These are phyloP conservation scores for Collybia mongolica DNA, from an alignment of 768 basidiomycete genomes.

Conservation along the genomic window DNA sequence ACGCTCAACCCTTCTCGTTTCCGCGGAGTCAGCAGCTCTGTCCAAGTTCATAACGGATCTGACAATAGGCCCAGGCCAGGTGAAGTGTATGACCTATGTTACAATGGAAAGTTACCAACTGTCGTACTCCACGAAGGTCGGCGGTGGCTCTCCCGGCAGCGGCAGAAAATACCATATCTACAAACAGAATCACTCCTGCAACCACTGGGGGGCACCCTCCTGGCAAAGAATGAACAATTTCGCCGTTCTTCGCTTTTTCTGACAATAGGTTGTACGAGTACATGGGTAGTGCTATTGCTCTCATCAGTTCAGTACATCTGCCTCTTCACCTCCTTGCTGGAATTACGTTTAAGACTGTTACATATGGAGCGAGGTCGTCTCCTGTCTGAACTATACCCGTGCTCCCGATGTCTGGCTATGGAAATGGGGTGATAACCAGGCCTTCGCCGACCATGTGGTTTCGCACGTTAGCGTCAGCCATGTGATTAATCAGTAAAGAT, in stretches of 20 bases:
- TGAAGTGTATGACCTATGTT: conserved; percentile 9
- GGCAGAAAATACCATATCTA: conserved; percentile 33
- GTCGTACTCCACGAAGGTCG: conserved; percentile 25
- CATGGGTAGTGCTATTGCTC: conserved; percentile 49
- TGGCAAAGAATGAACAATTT: conserved; percentile 17
- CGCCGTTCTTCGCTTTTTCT: neutral
- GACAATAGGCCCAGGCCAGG: conserved; percentile 38
- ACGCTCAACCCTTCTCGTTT: conserved; percentile 37
- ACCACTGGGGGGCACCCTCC: conserved; percentile 48
- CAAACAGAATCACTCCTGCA: conserved; percentile 32
- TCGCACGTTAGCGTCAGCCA: conserved; percentile 46
- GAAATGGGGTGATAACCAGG: conserved; percentile 52
- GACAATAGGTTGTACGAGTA: neutral
- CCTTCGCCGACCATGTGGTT: conserved; percentile 62
- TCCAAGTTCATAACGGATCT: conserved; percentile 47
- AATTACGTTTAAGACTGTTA: conserved; percentile 30
- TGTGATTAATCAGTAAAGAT: conserved; percentile 54
- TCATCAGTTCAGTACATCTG: conserved; percentile 57
- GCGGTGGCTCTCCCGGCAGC: conserved; percentile 38
- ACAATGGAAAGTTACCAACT: neutral
- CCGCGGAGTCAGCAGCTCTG: conserved; percentile 39
- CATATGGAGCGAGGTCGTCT: conserved; percentile 41
- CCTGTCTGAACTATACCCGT: conserved; percentile 14
- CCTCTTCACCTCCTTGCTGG: conserved; percentile 46
- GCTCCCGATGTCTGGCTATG: too few species aligned